phyloP scores from a whole-genome alignment of 768 basidiomycete genomes.

The Sporobolomyces roseus region DNA sequence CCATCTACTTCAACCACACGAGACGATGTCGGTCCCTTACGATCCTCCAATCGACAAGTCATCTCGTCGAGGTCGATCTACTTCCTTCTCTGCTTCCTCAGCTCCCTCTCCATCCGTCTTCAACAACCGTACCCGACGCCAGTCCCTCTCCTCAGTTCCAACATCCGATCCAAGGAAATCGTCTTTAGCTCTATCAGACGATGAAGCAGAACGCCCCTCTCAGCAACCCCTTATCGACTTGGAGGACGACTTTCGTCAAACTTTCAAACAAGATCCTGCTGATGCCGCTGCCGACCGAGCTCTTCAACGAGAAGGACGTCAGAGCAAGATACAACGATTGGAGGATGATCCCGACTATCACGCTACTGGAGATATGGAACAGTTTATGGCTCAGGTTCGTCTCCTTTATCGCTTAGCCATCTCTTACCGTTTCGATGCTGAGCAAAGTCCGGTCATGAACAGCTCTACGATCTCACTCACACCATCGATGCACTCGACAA shows the following conservation, averaged over 20 bases:
- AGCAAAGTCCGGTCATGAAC: background rate
- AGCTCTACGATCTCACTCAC: constrained; percentile 39
- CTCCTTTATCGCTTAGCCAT: background rate
- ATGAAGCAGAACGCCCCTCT: constrained; percentile 1
- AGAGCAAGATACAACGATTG: constrained; percentile 15
- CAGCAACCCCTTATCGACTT: constrained; percentile 8
- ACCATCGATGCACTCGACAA: constrained; percentile 38
- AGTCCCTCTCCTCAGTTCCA: constrained; percentile 9
- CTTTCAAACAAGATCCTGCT: background rate
- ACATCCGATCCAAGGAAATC: background rate
- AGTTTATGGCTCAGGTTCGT: constrained; percentile 29
- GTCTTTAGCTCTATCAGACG: constrained; percentile 3
- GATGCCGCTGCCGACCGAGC: constrained; percentile 19
- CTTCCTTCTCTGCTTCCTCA: constrained; percentile 19
- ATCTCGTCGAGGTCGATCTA: constrained; percentile 7
- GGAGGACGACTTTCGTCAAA: too few relatives aligned
- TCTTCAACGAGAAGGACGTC: constrained; percentile 18
- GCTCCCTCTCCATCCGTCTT: background rate
- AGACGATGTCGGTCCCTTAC: constrained; percentile 21
- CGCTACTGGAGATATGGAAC: constrained; percentile 18
- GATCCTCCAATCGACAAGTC: constrained; percentile 22
- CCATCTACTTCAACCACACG: background rate
- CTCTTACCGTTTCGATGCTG: background rate
- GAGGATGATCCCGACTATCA: background rate
- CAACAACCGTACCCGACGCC: background rate